Evolutionary conservation across 495 filamentous ascomycete species (phyloP).

Genomic region (Rhizodiscina lignyota): DNA sequence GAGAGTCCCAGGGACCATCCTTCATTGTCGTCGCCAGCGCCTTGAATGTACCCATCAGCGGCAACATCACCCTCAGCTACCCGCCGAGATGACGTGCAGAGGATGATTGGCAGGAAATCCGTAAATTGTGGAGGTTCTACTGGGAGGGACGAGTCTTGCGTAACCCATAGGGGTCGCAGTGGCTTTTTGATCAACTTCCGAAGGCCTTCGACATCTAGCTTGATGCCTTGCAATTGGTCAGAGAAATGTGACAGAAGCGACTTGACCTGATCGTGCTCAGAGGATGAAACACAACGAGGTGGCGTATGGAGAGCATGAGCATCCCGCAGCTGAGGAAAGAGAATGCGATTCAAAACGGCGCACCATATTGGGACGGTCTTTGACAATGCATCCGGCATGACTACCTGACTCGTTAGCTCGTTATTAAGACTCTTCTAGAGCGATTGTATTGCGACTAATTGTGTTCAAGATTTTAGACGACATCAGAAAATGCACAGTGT

Average conservation of each 20-base stretch:
- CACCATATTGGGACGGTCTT: conserved; percentile 95
- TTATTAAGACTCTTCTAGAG: conserved; percentile 5
- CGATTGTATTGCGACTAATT: too few relatives aligned
- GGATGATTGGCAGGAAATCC: conserved; percentile 53
- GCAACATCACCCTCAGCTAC: conserved; percentile 48
- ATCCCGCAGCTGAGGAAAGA: conserved; percentile 44
- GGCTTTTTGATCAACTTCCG: conserved; percentile 33
- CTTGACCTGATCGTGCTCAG: conserved; percentile 69
- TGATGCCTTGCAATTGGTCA: conserved; percentile 35
- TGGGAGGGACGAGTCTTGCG: conserved; percentile 24
- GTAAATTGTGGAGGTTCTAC: conserved; percentile 2
- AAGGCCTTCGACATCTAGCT: conserved; percentile 28
- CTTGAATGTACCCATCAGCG: conserved; percentile 75
- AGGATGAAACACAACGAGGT: conserved; percentile 45
- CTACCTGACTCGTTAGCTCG: conserved; percentile 30
- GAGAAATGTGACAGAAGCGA: conserved; percentile 50
- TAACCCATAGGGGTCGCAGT: conserved; percentile 47
- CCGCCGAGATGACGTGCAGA: conserved; percentile 61
- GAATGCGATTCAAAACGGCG: conserved; percentile 58
- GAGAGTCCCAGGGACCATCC: conserved; percentile 63
- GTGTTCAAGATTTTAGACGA: too few relatives aligned
- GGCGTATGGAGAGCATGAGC: conserved; percentile 45
- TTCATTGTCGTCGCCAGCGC: conserved; percentile 85
- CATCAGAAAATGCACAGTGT: too few relatives aligned
- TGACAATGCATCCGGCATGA: conserved; percentile 82